A percentile compares a stretch with the other conserved stretches of the same genome.
Conservation (phyloP, 768 basidiomycete species). For the Amanita brunnescens region DNA sequence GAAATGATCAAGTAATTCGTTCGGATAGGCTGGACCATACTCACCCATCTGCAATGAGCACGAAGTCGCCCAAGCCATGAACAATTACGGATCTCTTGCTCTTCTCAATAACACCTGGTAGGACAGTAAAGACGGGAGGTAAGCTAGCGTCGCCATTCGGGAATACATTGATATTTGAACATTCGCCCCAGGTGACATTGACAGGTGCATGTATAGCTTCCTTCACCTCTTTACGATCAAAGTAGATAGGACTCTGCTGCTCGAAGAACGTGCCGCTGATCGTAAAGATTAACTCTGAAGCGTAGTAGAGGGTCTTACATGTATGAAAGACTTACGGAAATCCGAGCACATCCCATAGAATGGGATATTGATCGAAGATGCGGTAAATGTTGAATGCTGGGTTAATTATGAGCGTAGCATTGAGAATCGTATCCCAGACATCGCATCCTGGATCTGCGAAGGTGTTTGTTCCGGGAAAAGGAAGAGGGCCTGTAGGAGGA, state of each 20-base stretch:
- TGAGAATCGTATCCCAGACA: constrained; percentile 57
- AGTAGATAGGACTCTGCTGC: constrained; percentile 57
- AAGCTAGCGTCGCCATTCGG: constrained; percentile 50
- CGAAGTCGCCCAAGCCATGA: constrained; percentile 67
- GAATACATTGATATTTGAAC: constrained; percentile 53
- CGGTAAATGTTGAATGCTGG: constrained; percentile 74
- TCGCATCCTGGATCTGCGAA: constrained; percentile 47
- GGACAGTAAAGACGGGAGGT: constrained; percentile 54
- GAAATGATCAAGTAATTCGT: not conserved
- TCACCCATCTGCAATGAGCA: constrained; percentile 68
- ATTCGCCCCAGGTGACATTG: constrained; percentile 54
- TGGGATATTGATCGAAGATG: constrained; percentile 67
- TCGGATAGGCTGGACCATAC: constrained; percentile 11
- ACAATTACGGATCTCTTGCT: constrained; percentile 57
- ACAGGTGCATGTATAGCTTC: constrained; percentile 61
- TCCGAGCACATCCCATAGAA: constrained; percentile 73
- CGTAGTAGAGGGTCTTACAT: too few relatives aligned
- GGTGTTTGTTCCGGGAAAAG: constrained; percentile 50
- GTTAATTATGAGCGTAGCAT: constrained; percentile 54
- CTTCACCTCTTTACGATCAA: constrained; percentile 62
- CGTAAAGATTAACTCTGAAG: too few relatives aligned
- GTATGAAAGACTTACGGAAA: constrained; percentile 49
- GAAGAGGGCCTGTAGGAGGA: constrained; percentile 56
- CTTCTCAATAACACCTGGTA: constrained; percentile 73
- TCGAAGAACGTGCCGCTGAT: constrained; percentile 51